Evolutionary conservation across 2,329 filamentous ascomycete genomes (phyloP), one percentile per base, ranked within the genome.

Genomic region (Neocucurbitaria cava): DNA sequence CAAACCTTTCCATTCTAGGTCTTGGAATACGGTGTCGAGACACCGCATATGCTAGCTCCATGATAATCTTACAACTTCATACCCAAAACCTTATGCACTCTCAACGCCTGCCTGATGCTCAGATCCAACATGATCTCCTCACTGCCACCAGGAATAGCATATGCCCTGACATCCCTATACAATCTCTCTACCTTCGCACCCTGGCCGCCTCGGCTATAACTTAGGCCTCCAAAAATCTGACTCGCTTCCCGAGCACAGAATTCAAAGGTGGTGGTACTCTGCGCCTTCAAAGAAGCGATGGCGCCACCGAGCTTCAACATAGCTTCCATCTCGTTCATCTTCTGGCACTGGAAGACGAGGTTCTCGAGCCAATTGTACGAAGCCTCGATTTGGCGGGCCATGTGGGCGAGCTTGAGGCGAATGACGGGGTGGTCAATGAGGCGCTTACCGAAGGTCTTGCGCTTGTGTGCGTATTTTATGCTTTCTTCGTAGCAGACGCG

Each of bases 111-210:
- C 67, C 94, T 85, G 76, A 99, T 96, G 79, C 91, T 96, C 71
- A 99, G 78, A 77, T 99, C 95, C 64, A 98, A 81, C 95, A 99
- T 99, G 64, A 99, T 99, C 84, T 99, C 95, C 81, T 99, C 94
- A 64, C 88, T 92, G 21, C 95, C 95, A 70, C 95, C 95, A 3
- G 95, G 95, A 66, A 99, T 83, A 23, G 95, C 94, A 77, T 99
- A 98, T 0, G 95, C 95, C 66, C 95, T 85, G 15, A 98, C 95
- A 76, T 99, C 95, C 59, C 95, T 86, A 78, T 98, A 98, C 68
- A 99, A 79, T 56, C 95, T 82, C 86, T 99, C 95, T 47, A 98
- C 87, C 86, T 97, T 97, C 54, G 87, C 94, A 57, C 95, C 95
- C 81, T 98, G 95, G 15, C 95, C 95, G 51, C 95, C 95, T 39